Evolutionary conservation across 768 basidiomycete genomes (phyloP), one percentile per base, ranked within the genome.

Genomic region (Suillus lakei): DNA sequence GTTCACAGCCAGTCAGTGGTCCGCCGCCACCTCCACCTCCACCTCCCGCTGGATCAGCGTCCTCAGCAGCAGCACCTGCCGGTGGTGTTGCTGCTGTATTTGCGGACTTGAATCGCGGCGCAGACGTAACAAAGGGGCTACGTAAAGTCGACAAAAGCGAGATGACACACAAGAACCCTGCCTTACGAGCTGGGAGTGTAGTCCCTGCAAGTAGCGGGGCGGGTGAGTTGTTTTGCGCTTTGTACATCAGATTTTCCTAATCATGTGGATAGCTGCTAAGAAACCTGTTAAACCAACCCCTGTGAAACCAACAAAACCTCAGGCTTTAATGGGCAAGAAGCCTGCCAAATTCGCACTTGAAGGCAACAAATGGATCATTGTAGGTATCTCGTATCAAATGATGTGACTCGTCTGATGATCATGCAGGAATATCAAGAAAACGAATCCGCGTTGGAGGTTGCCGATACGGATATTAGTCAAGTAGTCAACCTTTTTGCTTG

Each of bases 81-180:
- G 87, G 86, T 2, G 90, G 91, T 15, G 84, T 85, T 18, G 88
- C 88, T 13, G 92, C 92, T 5, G 92, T 99, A 30, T 96, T 99
- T 63, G 94, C 95, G 2, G 87, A 95, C 62, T 80, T 99, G 54
- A 98, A 98, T 73, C 86, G 91, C 48, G 96, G 97, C 1, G 92
- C 89, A 67, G 89, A 91, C 5, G 90, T 99, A 39, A 99, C 97
- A 7, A 93, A 92, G 73, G 90, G 92, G 13, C 77, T 99, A 70
- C 89, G 91, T 69, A 98, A 98, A 76, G 98, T 99, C 34, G 93
- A 96, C 74, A 91, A 89, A 82, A 96, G 93, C 68, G 91, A 98
- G 77, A 96, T 97, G 96, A 98, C 96, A 4, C 98, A 99, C 83
- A 99, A 99, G 84, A 99, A 99, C 72, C 97, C 98, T 0, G 85